Evolutionary conservation across 345 rosid species (phyloP).

Genomic region (Reutealis trisperma): DNA sequence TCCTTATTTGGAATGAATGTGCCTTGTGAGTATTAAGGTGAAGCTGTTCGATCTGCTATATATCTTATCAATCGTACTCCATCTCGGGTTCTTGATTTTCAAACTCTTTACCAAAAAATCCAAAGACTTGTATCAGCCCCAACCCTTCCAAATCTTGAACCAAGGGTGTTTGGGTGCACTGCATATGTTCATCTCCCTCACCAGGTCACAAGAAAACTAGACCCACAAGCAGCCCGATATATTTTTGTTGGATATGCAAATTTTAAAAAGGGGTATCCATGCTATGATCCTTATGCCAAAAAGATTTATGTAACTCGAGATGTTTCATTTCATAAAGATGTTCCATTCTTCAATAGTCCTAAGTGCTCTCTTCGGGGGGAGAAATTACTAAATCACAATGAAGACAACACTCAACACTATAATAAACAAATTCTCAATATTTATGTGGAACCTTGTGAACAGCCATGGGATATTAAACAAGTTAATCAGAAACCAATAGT

Average conservation of each 20-base stretch:
- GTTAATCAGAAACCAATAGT: too few relatives aligned
- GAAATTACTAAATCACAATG: background rate
- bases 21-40: background rate
- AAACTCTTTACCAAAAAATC: background rate
- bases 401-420: background rate
- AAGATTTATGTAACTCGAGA: background rate
- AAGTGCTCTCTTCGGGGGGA: slow-evolving; percentile 9
- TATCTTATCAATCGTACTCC: background rate
- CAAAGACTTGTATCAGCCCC: background rate
- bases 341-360: background rate
- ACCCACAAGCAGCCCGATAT: background rate
- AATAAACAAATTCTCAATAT: too few relatives aligned
- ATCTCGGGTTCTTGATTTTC: background rate
- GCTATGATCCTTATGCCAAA: background rate
- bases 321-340: slow-evolving; percentile 4
- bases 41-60: background rate
- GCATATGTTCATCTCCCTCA: background rate
- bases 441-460: too few relatives aligned
- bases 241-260: background rate
- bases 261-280: background rate
- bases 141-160: background rate
- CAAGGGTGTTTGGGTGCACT: background rate
- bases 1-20: background rate
- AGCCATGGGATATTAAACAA: too few relatives aligned
- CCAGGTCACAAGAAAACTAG: background rate